These are phyloP conservation scores for Colletotrichum australisinense DNA, from an alignment of 2,329 filamentous ascomycete species.

Conservation along the genomic window DNA sequence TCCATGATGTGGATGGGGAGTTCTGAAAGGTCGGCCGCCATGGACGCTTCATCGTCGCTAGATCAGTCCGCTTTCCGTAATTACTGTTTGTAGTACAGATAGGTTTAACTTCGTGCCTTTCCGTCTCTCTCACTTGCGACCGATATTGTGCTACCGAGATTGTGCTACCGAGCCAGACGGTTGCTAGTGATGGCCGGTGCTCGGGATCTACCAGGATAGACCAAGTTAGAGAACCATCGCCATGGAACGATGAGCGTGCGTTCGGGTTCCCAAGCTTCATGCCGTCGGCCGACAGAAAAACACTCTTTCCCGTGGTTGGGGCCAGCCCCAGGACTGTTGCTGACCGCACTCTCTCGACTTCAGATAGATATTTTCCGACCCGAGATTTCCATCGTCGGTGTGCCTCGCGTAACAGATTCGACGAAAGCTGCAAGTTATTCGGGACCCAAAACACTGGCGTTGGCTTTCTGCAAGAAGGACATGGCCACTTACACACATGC, in stretches of 20 bases:
- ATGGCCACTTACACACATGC: background rate
- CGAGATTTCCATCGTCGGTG: background rate
- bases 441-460: background rate
- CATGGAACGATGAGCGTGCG: background rate
- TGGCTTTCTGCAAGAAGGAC: background rate
- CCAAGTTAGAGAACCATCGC: background rate
- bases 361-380: background rate
- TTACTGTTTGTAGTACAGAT: no score
- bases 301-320: background rate
- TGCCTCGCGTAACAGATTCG: background rate
- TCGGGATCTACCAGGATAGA: background rate
- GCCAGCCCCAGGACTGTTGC: background rate
- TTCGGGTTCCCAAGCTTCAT: background rate
- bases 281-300: constrained; percentile 18
- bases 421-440: background rate
- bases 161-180: background rate
- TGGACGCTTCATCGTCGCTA: background rate
- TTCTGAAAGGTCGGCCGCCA: background rate
- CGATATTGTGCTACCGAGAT: constrained; percentile 1
- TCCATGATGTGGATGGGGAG: background rate
- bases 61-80: background rate
- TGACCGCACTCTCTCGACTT: background rate
- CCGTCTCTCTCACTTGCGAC: background rate
- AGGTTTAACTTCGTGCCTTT: no score
- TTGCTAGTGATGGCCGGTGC: background rate